phyloP scores from a whole-genome alignment of 192 early-diverging fungal species.

The Paraglomus occultum region DNA sequence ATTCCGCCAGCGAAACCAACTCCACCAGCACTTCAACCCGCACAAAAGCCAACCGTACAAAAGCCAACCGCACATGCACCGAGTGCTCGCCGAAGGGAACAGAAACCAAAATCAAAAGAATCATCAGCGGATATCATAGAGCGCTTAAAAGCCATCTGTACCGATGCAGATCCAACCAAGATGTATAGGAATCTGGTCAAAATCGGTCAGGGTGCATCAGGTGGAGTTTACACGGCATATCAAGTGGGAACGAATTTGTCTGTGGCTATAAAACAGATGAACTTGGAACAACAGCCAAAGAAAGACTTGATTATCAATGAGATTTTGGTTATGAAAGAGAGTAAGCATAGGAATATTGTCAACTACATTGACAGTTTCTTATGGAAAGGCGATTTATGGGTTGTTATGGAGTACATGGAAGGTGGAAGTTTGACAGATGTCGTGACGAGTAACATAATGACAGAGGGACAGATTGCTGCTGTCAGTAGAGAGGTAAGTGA shows the following conservation, averaged over 20 bases:
- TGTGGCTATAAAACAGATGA: conserved; percentile 98
- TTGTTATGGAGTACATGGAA: conserved; percentile 93
- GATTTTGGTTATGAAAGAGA: conserved; percentile 84
- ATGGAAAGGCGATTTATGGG: conserved; percentile 78
- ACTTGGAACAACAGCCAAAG: conserved; percentile 92
- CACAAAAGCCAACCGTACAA: conserved; percentile 12
- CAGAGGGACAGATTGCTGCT: conserved; percentile 78
- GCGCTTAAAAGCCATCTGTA: conserved; percentile 79
- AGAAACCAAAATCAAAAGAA: conserved; percentile 53
- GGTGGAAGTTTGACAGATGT: conserved; percentile 84
- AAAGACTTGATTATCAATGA: conserved; percentile 97
- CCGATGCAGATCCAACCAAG: conserved; percentile 79
- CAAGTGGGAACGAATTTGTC: conserved; percentile 58
- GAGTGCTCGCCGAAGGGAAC: conserved; percentile 53
- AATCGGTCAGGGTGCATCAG: conserved; percentile 94
- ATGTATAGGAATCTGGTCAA: conserved; percentile 83
- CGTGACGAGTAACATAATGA: conserved; percentile 74
- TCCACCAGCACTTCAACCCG: background rate
- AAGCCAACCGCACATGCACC: conserved; percentile 33
- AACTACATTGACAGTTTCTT: conserved; percentile 82
- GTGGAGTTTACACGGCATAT: conserved; percentile 88
- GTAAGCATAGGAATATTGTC: conserved; percentile 80
- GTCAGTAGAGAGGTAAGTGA: conserved; percentile 63
- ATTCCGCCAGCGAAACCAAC: conserved; percentile 27
- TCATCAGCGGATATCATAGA: conserved; percentile 79